These are phyloP conservation scores for Xylaria flabelliformis DNA, from an alignment of 495 filamentous ascomycete genomes.

Conservation along the genomic window DNA sequence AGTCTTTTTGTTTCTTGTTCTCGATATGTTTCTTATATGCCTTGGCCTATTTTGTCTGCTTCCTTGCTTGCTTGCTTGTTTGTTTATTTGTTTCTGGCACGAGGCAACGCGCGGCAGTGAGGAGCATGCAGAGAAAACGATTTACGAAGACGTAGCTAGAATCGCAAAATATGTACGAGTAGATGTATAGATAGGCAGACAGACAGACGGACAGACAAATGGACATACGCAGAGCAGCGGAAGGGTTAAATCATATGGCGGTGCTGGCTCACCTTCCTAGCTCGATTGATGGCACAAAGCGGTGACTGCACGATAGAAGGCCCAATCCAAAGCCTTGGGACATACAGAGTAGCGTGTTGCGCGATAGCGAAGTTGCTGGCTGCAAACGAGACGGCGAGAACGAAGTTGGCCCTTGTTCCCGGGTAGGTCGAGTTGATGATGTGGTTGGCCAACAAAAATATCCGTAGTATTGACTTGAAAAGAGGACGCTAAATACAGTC, in stretches of 20 bases:
- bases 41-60: slow-evolving; percentile 1
- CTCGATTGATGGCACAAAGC: slow-evolving; percentile 13
- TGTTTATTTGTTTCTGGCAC: neutral
- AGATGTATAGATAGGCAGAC: slow-evolving; percentile 11
- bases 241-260: slow-evolving; percentile 30
- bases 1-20: slow-evolving; percentile 13
- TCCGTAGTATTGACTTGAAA: neutral
- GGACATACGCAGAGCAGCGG: slow-evolving; percentile 24
- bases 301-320: slow-evolving; percentile 22
- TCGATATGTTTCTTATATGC: neutral
- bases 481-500: slow-evolving; percentile 9
- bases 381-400: neutral
- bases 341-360: neutral
- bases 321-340: slow-evolving; percentile 8
- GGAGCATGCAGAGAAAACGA: slow-evolving; percentile 18
- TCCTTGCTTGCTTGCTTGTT: neutral
- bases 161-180: slow-evolving; percentile 28
- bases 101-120: slow-evolving; percentile 6
- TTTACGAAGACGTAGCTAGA: slow-evolving; percentile 17
- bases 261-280: slow-evolving; percentile 45
- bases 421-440: slow-evolving; percentile 14
- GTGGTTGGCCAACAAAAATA: neutral
- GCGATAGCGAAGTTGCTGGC: neutral
- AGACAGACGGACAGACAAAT: neutral
- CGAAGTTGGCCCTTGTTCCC: neutral